Evolutionary conservation across 2,329 filamentous ascomycete genomes (phyloP), one percentile per base, ranked within the genome.

Genomic region (Beauveria asiatica): DNA sequence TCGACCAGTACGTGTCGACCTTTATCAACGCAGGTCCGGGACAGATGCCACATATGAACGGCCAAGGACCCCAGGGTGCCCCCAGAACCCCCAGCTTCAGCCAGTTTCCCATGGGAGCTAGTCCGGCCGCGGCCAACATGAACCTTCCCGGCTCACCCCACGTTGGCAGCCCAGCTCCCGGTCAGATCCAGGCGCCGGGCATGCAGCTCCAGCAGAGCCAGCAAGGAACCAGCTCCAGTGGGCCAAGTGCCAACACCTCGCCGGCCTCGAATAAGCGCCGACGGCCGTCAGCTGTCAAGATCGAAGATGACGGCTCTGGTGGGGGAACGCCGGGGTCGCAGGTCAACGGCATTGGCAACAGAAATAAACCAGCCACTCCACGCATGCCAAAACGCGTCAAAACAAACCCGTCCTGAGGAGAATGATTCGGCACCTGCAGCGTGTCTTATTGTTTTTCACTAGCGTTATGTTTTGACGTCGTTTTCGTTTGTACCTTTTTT

Each of bases 121-220:
- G 83, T 64, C 84, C 84, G 23, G 83, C 83, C 13, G 73, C 80
- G 37, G 75, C 76, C n/a, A 82, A 86, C 65, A 79, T 85, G 64
- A 79, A 82, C 66, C 76, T 86, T 5, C 83, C 84, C 30, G 84
- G 83, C 17, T 86, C 84, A 16, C 84, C 84, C 55, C 83, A 84
- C 58, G 67, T 78, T 60, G 80, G 57, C 30, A 86, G 83, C 68
- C 85, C 85, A 9, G 83, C 83, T 19, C 80, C 81, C 16, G 83
- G 81, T 17, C 77, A 81, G 57, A 85, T 86, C 79, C 83, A 85
- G 70, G 83, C 84, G 56, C 84, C 84, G 23, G 78, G 78, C 63
- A 88, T 88, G 85, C 83, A 85, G 69, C 75, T 84, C 62, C 84
- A 88, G 69, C 82, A 83, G 64, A 87, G 84, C 69, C 85, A 87